phyloP scores from a whole-genome alignment of 768 basidiomycete species.

The Phanerochaete carnosa region DNA sequence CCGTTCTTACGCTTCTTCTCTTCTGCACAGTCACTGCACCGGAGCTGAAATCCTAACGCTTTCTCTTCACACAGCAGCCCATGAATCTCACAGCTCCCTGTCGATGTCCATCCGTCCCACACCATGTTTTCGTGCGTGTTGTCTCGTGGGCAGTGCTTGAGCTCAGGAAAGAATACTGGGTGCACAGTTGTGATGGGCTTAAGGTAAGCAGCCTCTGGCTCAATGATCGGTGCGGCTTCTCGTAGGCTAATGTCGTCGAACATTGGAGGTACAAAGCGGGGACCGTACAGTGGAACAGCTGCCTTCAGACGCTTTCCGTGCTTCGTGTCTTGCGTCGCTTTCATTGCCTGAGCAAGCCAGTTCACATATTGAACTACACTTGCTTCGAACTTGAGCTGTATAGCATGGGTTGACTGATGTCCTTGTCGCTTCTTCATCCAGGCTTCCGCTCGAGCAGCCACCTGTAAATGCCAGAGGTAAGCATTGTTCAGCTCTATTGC shows the following conservation, averaged over 20 bases:
- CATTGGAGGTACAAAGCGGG: not conserved
- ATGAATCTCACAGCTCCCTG: slow-evolving; percentile 19
- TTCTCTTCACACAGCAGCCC: slow-evolving; percentile 15
- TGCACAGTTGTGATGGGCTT: not conserved
- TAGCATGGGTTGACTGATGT: not conserved
- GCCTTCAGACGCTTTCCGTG: not conserved
- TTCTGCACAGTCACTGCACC: slow-evolving; percentile 11
- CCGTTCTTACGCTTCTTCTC: not conserved
- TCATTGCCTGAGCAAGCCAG: not conserved
- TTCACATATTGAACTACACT: slow-evolving; percentile 23
- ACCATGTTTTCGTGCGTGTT: not conserved
- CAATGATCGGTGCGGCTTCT: not conserved
- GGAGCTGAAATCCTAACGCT: slow-evolving; percentile 13
- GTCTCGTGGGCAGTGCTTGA: not conserved
- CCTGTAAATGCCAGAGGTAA: not conserved
- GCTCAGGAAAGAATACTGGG: not conserved
- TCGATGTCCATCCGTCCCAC: slow-evolving; percentile 10
- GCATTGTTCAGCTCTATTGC: not conserved
- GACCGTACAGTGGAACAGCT: not conserved
- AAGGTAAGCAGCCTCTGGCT: not conserved
- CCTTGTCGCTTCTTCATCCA: not conserved
- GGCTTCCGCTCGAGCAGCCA: not conserved
- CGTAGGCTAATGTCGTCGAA: not conserved
- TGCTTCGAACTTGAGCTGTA: slow-evolving; percentile 21
- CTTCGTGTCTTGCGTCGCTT: no score